Evolutionary conservation across 768 basidiomycete genomes (phyloP), one percentile per base, ranked within the genome.

Genomic region (Lentinula lateritia): DNA sequence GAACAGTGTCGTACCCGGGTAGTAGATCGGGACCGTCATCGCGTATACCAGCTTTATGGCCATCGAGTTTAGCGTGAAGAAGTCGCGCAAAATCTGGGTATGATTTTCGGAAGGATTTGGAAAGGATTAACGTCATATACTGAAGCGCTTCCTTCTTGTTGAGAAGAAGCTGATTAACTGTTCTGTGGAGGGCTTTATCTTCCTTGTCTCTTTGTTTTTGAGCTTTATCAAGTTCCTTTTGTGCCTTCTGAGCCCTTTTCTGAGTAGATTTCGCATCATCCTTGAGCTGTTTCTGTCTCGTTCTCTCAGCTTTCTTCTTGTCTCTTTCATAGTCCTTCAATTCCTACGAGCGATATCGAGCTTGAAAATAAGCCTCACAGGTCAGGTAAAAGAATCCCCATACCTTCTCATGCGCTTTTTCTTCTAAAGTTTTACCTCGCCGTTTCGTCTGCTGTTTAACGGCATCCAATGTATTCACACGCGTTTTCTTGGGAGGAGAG

Each of bases 401-500:
- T 43, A 57, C 55, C 32, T 43, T 42, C 18, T 42, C 55, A 5
- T 3, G 55, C 23, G 36, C 41, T 28, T 57, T 57, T n/a, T 43
- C 20, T 36, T 57, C 55, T 13, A 16, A 41, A 43, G 41, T 34
- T 18, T 43, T 57, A 28, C 41, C 6, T 34, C 41, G 36, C 45
- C 41, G 36, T 57, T n/a, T 43, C 34, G 18, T 57, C 15, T 36
- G 34, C 38, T 13, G 39, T 35, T 20, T 28, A 12, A 28, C 53
- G 34, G 5, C 15, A 23, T 8, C 13, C n/a, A 39, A 36, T 39
- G 5, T 16, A 16, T 57, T 18, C 0, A 43, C 23, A 23, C 12
- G 55, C n/a, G 55, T n/a, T 56, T 56, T 57, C 55, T 57, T 57
- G 1, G 41, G 55, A 41, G 41, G 20, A 15, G 20, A 57, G 20